phyloP scores from a whole-genome alignment of 2,329 filamentous ascomycete species.

The Neonectria magnoliae region DNA sequence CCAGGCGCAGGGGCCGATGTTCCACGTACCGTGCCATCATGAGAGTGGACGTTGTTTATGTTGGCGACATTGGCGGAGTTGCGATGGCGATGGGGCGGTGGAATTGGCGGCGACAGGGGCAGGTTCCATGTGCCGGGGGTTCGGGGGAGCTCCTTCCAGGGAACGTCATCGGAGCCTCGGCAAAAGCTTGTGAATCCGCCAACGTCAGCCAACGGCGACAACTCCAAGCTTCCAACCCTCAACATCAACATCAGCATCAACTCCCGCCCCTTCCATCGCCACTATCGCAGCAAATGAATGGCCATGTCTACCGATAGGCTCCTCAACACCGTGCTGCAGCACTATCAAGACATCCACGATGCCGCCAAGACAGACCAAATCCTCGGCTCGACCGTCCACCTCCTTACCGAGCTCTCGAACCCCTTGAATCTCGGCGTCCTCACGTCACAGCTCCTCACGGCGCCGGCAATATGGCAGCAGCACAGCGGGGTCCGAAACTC shows the following conservation, averaged over 20 bases:
- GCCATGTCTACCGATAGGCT: constrained; percentile 74
- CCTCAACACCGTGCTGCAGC: constrained; percentile 72
- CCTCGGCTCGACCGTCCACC: constrained; percentile 72
- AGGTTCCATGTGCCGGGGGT: constrained; percentile 6
- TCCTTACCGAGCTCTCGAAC: constrained; percentile 76
- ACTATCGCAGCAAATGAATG: constrained; percentile 24
- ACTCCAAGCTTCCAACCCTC: constrained; percentile 25
- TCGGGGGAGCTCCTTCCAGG: constrained; percentile 28
- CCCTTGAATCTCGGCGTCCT: constrained; percentile 79
- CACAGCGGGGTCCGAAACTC: constrained; percentile 70
- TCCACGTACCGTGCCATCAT: constrained; percentile 39
- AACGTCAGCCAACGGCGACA: constrained; percentile 31
- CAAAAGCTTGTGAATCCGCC: constrained; percentile 41
- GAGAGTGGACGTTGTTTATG: constrained; percentile 17
- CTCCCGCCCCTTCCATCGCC: neutral
- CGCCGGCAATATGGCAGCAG: constrained; percentile 75
- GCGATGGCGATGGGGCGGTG: constrained; percentile 27
- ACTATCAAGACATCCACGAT: constrained; percentile 65
- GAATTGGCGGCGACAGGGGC: constrained; percentile 28
- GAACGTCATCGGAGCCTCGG: constrained; percentile 44
- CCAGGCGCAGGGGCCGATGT: neutral
- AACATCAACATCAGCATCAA: constrained; percentile 10
- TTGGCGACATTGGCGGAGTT: constrained; percentile 22
- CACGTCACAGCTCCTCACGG: constrained; percentile 76
- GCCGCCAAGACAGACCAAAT: constrained; percentile 63